These are phyloP conservation scores for Candida lessepsii DNA, from an alignment of 805 yeast species.

Conservation along the genomic window DNA sequence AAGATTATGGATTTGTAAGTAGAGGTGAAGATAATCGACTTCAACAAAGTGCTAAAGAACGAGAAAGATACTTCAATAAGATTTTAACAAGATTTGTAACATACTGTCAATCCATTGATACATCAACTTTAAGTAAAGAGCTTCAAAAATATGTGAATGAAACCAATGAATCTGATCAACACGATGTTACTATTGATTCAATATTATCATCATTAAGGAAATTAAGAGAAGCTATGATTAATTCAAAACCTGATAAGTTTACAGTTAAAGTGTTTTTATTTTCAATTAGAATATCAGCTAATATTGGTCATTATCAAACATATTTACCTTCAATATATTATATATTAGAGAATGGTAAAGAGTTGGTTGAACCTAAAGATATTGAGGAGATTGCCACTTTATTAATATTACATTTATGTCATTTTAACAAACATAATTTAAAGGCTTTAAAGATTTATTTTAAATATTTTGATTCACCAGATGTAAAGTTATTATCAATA, in stretches of 20 bases:
- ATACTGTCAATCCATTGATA: slow-evolving; percentile 24
- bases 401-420: slow-evolving; percentile 45
- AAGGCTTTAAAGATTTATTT: slow-evolving; percentile 31
- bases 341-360: slow-evolving; percentile 26
- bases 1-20: slow-evolving; percentile 52
- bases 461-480: slow-evolving; percentile 22
- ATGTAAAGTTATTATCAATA: slow-evolving; percentile 15
- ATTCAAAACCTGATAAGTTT: slow-evolving; percentile 36
- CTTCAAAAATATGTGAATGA: slow-evolving; percentile 3
- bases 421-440: slow-evolving; percentile 33
- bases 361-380: slow-evolving; percentile 29
- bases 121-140: slow-evolving; percentile 6
- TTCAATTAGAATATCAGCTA: slow-evolving; percentile 46
- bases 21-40: slow-evolving; percentile 56
- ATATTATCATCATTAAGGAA: slow-evolving; percentile 41
- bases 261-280: slow-evolving; percentile 46
- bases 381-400: slow-evolving; percentile 40
- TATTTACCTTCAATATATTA: slow-evolving; percentile 53
- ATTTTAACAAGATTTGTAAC: slow-evolving; percentile 31
- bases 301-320: slow-evolving; percentile 50
- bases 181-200: slow-evolving; percentile 20
- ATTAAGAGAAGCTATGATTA: slow-evolving; percentile 54
- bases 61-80: slow-evolving; percentile 39
- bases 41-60: slow-evolving; percentile 41
- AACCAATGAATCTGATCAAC: neutral